Percentiles rank a stretch among this genome's conserved stretches.
Conservation (phyloP, 768 basidiomycete genomes). For the Lactarius sanguifluus region DNA sequence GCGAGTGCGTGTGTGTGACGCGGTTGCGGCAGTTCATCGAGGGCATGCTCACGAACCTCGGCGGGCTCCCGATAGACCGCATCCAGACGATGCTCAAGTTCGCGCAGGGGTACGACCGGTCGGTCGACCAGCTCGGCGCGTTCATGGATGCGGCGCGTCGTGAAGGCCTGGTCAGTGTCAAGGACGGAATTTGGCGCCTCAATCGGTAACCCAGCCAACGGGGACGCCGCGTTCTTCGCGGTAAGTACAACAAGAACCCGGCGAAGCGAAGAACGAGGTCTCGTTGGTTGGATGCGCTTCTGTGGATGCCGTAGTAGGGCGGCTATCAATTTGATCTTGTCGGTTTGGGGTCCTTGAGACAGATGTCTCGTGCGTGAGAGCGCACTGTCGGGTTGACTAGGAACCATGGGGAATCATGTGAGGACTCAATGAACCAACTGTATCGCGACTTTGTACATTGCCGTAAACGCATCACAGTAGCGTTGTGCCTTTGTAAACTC, state of each 20-base stretch:
- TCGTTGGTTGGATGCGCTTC: constrained; percentile 2
- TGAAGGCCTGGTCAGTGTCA: constrained; percentile 70
- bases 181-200: constrained; percentile 71
- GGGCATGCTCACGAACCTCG: constrained; percentile 89
- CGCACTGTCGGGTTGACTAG: background rate
- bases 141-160: constrained; percentile 82
- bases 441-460: background rate
- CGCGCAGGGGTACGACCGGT: constrained; percentile 79
- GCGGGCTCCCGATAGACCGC: constrained; percentile 69
- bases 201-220: constrained; percentile 29
- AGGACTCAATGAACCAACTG: background rate
- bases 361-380: too few species aligned
- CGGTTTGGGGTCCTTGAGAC: background rate
- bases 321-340: background rate
- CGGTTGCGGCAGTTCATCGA: constrained; percentile 62
- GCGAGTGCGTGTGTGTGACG: constrained; percentile 2
- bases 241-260: background rate
- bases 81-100: constrained; percentile 88
- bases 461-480: background rate
- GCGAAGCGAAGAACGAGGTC: background rate
- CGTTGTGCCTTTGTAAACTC: background rate
- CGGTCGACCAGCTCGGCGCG: constrained; percentile 69
- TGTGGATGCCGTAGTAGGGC: constrained; percentile 7
- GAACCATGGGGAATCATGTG: too few species aligned
- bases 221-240: background rate